These are phyloP conservation scores for Colletotrichum abscissum DNA, from an alignment of 2,329 filamentous ascomycete genomes.

Conservation along the genomic window DNA sequence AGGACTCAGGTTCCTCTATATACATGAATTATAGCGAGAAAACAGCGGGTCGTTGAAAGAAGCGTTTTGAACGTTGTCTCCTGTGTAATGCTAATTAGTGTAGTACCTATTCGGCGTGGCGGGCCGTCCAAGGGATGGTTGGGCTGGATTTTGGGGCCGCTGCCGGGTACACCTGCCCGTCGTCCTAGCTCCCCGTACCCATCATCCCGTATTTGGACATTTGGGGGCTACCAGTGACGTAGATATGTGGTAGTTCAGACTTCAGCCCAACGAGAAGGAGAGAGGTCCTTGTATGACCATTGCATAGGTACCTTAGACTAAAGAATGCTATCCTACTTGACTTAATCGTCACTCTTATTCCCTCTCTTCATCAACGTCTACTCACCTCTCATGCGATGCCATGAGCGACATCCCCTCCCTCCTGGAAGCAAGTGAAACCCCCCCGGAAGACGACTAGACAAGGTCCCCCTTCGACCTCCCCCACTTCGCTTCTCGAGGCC, in stretches of 20 bases:
- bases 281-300: background rate
- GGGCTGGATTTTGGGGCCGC: background rate
- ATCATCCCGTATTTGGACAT: background rate
- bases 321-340: background rate
- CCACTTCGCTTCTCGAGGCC: background rate
- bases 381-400: background rate
- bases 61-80: background rate
- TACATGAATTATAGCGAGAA: background rate
- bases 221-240: conserved; percentile 11
- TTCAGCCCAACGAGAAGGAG: background rate
- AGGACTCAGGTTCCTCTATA: background rate
- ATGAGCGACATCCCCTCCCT: background rate
- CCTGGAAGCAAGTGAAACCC: background rate
- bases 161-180: background rate
- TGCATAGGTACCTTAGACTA: background rate
- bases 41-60: background rate
- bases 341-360: background rate
- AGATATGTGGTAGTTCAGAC: background rate
- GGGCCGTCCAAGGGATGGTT: background rate
- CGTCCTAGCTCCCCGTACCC: background rate
- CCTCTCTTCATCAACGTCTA: background rate
- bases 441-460: background rate
- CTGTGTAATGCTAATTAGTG: too few species aligned
- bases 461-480: background rate
- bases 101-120: background rate